Evolutionary conservation across 1,284 basidiomycete species (phyloP).

Genomic region (Irpex sp.): DNA sequence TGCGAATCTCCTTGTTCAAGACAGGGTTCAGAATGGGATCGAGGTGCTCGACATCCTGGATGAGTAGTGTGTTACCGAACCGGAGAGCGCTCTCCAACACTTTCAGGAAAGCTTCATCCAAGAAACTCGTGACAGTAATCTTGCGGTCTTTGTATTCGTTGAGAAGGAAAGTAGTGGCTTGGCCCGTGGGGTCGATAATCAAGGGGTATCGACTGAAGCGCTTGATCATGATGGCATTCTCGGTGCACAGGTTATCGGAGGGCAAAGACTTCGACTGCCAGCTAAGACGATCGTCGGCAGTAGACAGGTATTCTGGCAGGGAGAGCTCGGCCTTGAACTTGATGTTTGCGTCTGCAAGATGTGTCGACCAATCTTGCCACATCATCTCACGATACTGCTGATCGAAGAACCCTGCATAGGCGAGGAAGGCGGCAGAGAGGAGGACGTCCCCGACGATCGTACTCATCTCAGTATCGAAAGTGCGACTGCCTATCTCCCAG

Average conservation of each 20-base stretch:
- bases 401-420: constrained; percentile 98
- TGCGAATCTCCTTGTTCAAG: constrained; percentile 93
- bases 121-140: constrained; percentile 97
- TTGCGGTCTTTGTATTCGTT: constrained; percentile 97
- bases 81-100: constrained; percentile 98
- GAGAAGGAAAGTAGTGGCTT: constrained; percentile 91
- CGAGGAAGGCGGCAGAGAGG: constrained; percentile 94
- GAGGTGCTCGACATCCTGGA: constrained; percentile 97
- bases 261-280: constrained; percentile 97
- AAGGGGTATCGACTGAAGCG: constrained; percentile 97
- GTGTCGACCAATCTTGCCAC: constrained; percentile 94
- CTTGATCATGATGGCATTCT: constrained; percentile 99
- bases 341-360: constrained; percentile 87
- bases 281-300: constrained; percentile 91
- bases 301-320: constrained; percentile 94
- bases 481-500: constrained; percentile 94
- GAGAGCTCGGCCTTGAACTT: constrained; percentile 92
- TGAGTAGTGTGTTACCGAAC: constrained; percentile 96
- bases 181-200: constrained; percentile 99
- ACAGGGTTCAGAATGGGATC: constrained; percentile 99
- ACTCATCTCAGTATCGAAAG: constrained; percentile 98
- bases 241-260: constrained; percentile 92
- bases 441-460: constrained; percentile 98
- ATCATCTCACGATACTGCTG: constrained; percentile 97
- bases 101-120: constrained; percentile 98